Conservation (phyloP, 441 rosid species). For the Metrosideros polymorpha region DNA sequence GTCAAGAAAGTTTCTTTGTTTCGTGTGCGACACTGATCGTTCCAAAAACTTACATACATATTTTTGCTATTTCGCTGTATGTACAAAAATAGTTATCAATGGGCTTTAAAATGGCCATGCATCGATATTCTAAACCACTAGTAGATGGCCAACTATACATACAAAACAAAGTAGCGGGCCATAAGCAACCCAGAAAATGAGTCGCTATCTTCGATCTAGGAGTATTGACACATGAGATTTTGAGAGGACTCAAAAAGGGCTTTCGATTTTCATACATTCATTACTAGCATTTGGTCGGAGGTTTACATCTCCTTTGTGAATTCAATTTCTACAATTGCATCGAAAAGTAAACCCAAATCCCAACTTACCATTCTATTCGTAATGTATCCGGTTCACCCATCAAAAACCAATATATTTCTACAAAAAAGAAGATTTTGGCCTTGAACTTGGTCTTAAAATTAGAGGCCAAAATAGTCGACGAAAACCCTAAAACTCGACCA, state of each 20-base stretch:
- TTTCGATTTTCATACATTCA: background rate
- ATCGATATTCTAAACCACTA: background rate
- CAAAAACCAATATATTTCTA: background rate
- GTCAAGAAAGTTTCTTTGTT: background rate
- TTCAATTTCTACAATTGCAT: background rate
- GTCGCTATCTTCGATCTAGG: rapidly evolving
- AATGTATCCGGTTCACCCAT: background rate
- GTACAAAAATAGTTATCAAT: background rate
- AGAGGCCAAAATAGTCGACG: background rate
- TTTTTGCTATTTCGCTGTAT: background rate
- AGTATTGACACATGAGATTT: background rate
- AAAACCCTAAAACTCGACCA: background rate
- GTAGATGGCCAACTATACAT: background rate
- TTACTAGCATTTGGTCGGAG: background rate
- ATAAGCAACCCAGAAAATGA: background rate
- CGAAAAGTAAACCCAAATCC: background rate
- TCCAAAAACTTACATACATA: background rate
- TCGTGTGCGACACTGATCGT: background rate
- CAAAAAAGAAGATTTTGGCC: no score
- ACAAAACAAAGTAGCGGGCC: background rate
- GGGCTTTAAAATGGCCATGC: background rate
- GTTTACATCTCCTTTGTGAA: background rate
- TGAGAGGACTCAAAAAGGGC: background rate
- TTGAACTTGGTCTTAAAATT: no score
- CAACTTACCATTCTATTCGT: background rate